Evolutionary conservation across 371 early-diverging fungal genomes (phyloP), one percentile per base, ranked within the genome.

Genomic region (Lichtheimia corymbifera): DNA sequence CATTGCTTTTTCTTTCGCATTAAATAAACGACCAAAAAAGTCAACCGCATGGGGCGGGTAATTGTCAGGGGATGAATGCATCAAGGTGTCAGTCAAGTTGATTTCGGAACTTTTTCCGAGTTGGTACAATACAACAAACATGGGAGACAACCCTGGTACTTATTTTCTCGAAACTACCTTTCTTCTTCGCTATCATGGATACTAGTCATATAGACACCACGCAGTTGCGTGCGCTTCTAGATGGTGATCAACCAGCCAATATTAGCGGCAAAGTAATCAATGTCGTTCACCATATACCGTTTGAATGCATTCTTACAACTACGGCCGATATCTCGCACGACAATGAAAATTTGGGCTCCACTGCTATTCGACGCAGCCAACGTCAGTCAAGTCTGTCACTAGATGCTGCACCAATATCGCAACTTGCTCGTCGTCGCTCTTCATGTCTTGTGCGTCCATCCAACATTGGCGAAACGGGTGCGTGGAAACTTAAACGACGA

Each of bases 251-350:
- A 6, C 11, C 45, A 17, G 57, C 25, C 13, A 25, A 42, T 18
- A 6, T 56, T 7, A 24, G 25, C 6, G 79, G 79, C 43, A 77
- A 76, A 42, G 67, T 85, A 12, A 83, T 85, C 69, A 83, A 70
- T 49, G 83, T 85, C 11, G 80, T 80, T 18, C 78, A 85, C 28
- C 82, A 85, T 53, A 73, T 83, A 13, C 84, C 77, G 2, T 77
- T 60, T 53, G 49, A 64, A 3, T 77, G 71, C 47, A 50, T 62
- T n/a, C 40, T 74, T 35, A 61, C 58, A 18, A 43, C 6, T 11
- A 35, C 35, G 35, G 35, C 9, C 11, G 35, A 35, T 11, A 9
- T 35, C 35, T 41, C 40, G 43, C 17, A 25, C 44, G 42, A 27
- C 44, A 7, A 12, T 43, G 3, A 20, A 9, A 30, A 50, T 20